phyloP scores from a whole-genome alignment of 306 rosid genomes.

The Trifolium fragiferum region DNA sequence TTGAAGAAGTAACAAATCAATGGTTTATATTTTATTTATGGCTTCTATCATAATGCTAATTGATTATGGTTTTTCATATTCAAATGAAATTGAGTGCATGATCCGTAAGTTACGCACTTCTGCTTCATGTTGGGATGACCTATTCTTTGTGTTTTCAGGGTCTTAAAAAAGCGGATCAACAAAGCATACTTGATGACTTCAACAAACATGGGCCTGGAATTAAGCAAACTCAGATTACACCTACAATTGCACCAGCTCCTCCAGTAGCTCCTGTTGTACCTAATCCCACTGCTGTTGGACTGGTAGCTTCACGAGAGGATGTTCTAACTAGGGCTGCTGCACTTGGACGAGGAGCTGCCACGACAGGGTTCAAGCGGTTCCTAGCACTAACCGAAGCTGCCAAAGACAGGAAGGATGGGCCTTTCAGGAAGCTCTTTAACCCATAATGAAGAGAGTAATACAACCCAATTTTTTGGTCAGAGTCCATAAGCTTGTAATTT shows the following conservation, averaged over 20 bases:
- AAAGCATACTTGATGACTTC: slow-evolving; percentile 89
- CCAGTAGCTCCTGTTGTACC: slow-evolving; percentile 58
- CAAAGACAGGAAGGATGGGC: slow-evolving; percentile 94
- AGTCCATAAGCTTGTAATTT: neutral
- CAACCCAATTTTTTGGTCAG: slow-evolving; percentile 28
- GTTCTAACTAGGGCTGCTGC: slow-evolving; percentile 97
- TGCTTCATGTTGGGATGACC: slow-evolving; percentile 32
- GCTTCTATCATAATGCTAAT: slow-evolving; percentile 21
- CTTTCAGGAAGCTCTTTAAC: slow-evolving; percentile 92
- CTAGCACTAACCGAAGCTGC: slow-evolving; percentile 99
- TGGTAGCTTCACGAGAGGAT: slow-evolving; percentile 75
- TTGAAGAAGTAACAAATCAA: neutral
- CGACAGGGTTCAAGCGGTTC: slow-evolving; percentile 96
- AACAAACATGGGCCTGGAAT: slow-evolving; percentile 92
- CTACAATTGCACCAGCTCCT: slow-evolving; percentile 54
- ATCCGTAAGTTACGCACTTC: slow-evolving; percentile 20
- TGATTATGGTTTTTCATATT: slow-evolving; percentile 25
- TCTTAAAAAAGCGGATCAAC: slow-evolving; percentile 86
- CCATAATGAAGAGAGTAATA: slow-evolving; percentile 49
- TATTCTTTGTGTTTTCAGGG: slow-evolving; percentile 64
- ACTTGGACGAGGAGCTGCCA: slow-evolving; percentile 98
- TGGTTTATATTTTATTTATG: slow-evolving; percentile 10
- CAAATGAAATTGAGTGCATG: slow-evolving; percentile 38
- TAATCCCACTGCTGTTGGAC: slow-evolving; percentile 61
- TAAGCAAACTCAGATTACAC: slow-evolving; percentile 66